A percentile compares a stretch with the other conserved stretches of the same genome.
phyloP scores from a whole-genome alignment of 495 filamentous ascomycete genomes.

The Sordaria brevicollis region DNA sequence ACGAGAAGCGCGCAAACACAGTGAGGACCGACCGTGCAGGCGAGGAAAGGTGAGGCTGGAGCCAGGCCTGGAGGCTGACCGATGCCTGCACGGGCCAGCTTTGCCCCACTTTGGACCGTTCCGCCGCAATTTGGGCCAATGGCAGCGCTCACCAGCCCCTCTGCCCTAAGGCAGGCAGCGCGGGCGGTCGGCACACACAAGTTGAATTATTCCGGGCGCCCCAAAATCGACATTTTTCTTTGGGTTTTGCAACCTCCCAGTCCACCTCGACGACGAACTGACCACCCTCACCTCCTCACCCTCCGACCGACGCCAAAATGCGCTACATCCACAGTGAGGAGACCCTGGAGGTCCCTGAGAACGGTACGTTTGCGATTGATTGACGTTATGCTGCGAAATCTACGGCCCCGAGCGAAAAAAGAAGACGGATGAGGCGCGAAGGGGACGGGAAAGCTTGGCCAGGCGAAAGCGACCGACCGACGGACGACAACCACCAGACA shows the following conservation, averaged over 20 bases:
- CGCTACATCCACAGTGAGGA: constrained; percentile 97
- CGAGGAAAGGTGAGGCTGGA: not conserved
- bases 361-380: constrained; percentile 59
- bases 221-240: constrained; percentile 28
- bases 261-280: constrained; percentile 26
- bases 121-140: constrained; percentile 16
- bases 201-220: constrained; percentile 28
- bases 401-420: not conserved
- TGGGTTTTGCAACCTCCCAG: constrained; percentile 21
- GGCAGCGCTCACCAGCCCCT: constrained; percentile 1
- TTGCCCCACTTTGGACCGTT: constrained; percentile 7
- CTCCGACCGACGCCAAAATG: constrained; percentile 56
- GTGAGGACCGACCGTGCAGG: not conserved
- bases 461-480: constrained; percentile 6
- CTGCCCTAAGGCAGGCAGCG: constrained; percentile 22
- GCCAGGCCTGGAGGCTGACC: not conserved
- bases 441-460: not conserved
- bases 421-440: not conserved
- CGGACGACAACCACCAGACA: constrained; percentile 4
- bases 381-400: constrained; percentile 9
- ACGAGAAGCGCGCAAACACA: not conserved
- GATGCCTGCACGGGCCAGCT: constrained; percentile 6
- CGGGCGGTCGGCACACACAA: constrained; percentile 23
- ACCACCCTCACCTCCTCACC: constrained; percentile 28
- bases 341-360: constrained; percentile 85